Evolutionary conservation across 495 filamentous ascomycete genomes (phyloP), one percentile per base, ranked within the genome.

Genomic region (Tuber microsphaerosporum): DNA sequence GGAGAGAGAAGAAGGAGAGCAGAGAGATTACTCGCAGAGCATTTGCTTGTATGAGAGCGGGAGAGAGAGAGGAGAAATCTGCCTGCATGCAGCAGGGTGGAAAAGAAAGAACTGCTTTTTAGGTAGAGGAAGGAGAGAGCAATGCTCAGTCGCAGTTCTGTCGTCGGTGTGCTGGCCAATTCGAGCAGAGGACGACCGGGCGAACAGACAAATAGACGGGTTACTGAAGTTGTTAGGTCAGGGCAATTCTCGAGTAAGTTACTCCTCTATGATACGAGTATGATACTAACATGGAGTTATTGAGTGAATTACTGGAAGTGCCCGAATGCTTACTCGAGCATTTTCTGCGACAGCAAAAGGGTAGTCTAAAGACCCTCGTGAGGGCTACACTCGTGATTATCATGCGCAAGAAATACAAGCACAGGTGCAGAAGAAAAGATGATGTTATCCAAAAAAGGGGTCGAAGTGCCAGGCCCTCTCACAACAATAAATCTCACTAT

Each of bases 51-150:
- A 8, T 12, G 56, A 31, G 56, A 65, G 56, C 12, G 56, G 5
- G 26, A 31, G 48, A 48, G 48, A 48, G 51, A 78, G 69, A 70
- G n/a, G 45, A 45, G 19, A 45, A 31, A 45, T 48, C 43, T 44
- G 70, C 7, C 69, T 42, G 48, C 46, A 42, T 37, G 61, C 69
- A 71, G 44, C 42, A 44, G 34, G 71, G 41, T 12, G 42, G 73
- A 31, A 43, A 48, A 42, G 72, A 73, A n/a, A 42, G 44, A 42
- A 41, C 41, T 17, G 42, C 48, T 70, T 26, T 68, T 45, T 41
- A 22, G 73, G 44, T 20, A n/a, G 9, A 42, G 61, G 42, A 43
- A n/a, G 72, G 22, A 19, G 71, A 56, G 37, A 61, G 51, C 51
- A 22, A 43, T 19, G 71, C 34, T 26, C 51, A 65, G 56, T 65